A percentile compares a stretch with the other conserved stretches of the same genome.
Evolutionary conservation across 1,284 basidiomycete species (phyloP).

Genomic region (Pseudozyma thailandica): DNA sequence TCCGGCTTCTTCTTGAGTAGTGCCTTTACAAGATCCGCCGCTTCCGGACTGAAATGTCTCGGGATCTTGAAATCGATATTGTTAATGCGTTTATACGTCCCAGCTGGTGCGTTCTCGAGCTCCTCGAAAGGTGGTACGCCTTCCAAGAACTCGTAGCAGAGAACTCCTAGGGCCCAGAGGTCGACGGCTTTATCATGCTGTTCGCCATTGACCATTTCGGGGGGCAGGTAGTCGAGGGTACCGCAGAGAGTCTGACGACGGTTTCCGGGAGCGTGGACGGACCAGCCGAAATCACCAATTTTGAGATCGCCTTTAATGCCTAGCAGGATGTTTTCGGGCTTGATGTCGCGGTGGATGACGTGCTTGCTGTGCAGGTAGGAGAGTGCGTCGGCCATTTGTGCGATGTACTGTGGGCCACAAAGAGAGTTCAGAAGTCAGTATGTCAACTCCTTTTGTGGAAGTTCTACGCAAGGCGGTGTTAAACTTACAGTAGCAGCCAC

Average conservation of each 20-base stretch:
- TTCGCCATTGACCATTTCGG: constrained; percentile 95
- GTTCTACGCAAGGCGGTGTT: not conserved
- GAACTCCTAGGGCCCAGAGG: constrained; percentile 94
- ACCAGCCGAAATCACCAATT: constrained; percentile 99
- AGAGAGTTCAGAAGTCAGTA: not conserved
- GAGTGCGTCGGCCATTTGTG: constrained; percentile 97
- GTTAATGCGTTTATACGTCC: constrained; percentile 60
- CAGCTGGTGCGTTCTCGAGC: constrained; percentile 74
- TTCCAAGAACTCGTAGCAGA: constrained; percentile 93
- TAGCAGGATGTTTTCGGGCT: constrained; percentile 94
- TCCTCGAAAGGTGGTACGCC: constrained; percentile 91
- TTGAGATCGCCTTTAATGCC: constrained; percentile 97
- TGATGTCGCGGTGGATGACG: constrained; percentile 98
- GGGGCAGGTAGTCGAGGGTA: constrained; percentile 95
- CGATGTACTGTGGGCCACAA: constrained; percentile 77
- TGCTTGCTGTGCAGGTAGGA: constrained; percentile 93
- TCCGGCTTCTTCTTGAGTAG: constrained; percentile 83
- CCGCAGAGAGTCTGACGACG: constrained; percentile 89
- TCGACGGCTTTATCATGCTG: constrained; percentile 90
- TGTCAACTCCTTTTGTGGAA: too few relatives aligned
- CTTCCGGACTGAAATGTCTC: constrained; percentile 52
- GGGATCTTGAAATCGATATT: constrained; percentile 61
- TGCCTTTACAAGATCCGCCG: constrained; percentile 52
- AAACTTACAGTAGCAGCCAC: constrained; percentile 75
- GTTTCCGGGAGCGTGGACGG: constrained; percentile 94